Evolutionary conservation across 75 land plant species (phyloP).

Genomic region (Pinus albicaulis): DNA sequence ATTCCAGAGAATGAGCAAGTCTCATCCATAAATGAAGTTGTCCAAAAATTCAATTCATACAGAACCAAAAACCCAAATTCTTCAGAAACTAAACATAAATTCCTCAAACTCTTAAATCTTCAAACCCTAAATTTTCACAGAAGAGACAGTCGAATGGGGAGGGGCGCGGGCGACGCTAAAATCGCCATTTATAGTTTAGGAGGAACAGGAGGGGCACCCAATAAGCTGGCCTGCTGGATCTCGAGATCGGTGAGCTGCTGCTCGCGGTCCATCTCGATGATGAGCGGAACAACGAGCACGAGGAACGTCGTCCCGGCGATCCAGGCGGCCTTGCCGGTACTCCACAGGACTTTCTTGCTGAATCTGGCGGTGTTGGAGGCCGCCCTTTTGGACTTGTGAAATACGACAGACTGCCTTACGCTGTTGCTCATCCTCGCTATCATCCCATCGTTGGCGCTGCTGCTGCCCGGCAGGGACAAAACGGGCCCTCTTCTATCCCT

Average conservation of each 20-base stretch:
- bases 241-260: slow-evolving; percentile 80
- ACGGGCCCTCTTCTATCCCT: slow-evolving; percentile 6
- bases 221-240: slow-evolving; percentile 73
- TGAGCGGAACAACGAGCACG: slow-evolving; percentile 71
- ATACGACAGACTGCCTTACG: slow-evolving; percentile 38
- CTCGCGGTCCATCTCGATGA: slow-evolving; percentile 93
- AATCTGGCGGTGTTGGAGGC: slow-evolving; percentile 57
- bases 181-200: too few relatives aligned
- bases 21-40: too few relatives aligned
- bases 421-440: slow-evolving; percentile 32
- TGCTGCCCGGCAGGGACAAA: not conserved
- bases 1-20: too few relatives aligned
- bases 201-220: slow-evolving; percentile 33
- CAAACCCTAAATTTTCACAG: too few relatives aligned
- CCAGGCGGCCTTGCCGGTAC: slow-evolving; percentile 78
- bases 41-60: too few relatives aligned
- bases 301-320: slow-evolving; percentile 82
- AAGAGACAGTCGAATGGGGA: too few relatives aligned
- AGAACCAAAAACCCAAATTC: too few relatives aligned
- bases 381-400: slow-evolving; percentile 40
- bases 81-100: too few relatives aligned
- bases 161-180: too few relatives aligned
- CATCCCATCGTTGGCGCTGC: slow-evolving; percentile 8
- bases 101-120: too few relatives aligned
- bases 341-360: slow-evolving; percentile 45